These are phyloP conservation scores for Fusarium sp. DNA, from an alignment of 2,329 filamentous ascomycete genomes.

Conservation along the genomic window DNA sequence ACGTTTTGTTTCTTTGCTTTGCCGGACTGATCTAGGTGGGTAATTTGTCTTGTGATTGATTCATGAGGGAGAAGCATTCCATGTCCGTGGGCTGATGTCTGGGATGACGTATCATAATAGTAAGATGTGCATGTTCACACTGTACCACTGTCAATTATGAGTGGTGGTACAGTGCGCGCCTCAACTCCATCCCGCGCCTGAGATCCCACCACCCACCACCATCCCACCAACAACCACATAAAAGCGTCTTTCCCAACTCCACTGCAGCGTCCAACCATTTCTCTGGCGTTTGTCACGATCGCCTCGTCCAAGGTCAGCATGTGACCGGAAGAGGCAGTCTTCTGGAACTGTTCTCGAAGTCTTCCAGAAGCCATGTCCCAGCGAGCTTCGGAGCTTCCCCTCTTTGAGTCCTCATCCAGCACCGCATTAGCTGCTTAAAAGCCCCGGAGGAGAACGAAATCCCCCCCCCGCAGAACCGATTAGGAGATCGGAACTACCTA, in stretches of 20 bases:
- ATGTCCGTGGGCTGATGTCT: conserved; percentile 27
- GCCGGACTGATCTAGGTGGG: background rate
- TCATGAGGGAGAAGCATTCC: background rate
- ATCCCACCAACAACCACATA: conserved; percentile 24
- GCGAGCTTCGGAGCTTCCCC: conserved; percentile 13
- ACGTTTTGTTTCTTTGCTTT: background rate
- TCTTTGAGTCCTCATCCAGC: conserved; percentile 21
- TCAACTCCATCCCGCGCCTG: background rate
- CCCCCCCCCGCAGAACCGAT: conserved; percentile 33
- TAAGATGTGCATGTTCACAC: background rate
- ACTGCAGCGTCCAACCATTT: conserved; percentile 43
- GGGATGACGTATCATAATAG: conserved; percentile 29
- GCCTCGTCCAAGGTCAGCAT: conserved; percentile 39
- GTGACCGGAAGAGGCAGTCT: conserved; percentile 37
- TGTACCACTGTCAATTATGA: background rate
- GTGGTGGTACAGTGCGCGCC: background rate
- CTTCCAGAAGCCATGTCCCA: conserved; percentile 28
- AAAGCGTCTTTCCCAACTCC: conserved; percentile 29
- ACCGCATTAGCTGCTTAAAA: conserved; percentile 36
- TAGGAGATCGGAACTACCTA: conserved; percentile 17
- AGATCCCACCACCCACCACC: conserved; percentile 17
- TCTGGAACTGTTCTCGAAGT: conserved; percentile 38
- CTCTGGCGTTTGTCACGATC: conserved; percentile 46
- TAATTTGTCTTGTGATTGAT: conserved; percentile 5
- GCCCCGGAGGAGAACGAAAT: conserved; percentile 30